Evolutionary conservation across 352 stramenopile species (phyloP).

Genomic region (Phytophthora colocasiae): DNA sequence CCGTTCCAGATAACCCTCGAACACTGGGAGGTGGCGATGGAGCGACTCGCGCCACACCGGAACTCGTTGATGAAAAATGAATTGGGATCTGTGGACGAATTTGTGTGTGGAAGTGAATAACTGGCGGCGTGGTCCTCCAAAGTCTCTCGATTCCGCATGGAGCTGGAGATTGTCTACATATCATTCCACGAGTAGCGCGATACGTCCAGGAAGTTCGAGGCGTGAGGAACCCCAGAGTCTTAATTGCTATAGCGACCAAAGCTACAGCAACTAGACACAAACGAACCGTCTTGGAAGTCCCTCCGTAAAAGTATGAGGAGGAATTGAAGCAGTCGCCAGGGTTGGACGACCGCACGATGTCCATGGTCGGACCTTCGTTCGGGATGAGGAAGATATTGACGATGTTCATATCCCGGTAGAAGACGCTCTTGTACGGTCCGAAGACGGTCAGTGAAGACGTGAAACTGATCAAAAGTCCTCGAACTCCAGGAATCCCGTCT

Average conservation of each 20-base stretch:
- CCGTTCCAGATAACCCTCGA: not conserved
- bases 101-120: conserved; percentile 27
- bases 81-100: not conserved
- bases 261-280: conserved; percentile 22
- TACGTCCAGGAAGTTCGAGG: conserved; percentile 10
- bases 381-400: conserved; percentile 19
- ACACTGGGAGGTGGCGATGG: conserved; percentile 1
- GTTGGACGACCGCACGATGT: conserved; percentile 17
- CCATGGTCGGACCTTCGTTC: conserved; percentile 19
- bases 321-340: conserved; percentile 25
- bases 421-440: conserved; percentile 37
- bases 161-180: conserved; percentile 10
- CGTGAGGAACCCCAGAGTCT: conserved; percentile 13
- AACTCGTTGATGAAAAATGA: not conserved
- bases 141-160: conserved; percentile 29
- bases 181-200: conserved; percentile 8
- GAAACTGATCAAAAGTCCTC: conserved; percentile 45
- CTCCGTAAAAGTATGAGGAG: conserved; percentile 25
- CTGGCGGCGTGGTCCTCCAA: conserved; percentile 26
- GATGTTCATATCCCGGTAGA: conserved; percentile 28
- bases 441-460: conserved; percentile 45
- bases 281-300: conserved; percentile 16
- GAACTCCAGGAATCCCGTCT: conserved; percentile 39
- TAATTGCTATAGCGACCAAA: conserved; percentile 1
- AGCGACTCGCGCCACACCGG: conserved; percentile 8